Percentiles rank a stretch among this genome's conserved stretches.
Conservation (phyloP, 2,329 filamentous ascomycete genomes). For the Pestalotiopsis sp. region DNA sequence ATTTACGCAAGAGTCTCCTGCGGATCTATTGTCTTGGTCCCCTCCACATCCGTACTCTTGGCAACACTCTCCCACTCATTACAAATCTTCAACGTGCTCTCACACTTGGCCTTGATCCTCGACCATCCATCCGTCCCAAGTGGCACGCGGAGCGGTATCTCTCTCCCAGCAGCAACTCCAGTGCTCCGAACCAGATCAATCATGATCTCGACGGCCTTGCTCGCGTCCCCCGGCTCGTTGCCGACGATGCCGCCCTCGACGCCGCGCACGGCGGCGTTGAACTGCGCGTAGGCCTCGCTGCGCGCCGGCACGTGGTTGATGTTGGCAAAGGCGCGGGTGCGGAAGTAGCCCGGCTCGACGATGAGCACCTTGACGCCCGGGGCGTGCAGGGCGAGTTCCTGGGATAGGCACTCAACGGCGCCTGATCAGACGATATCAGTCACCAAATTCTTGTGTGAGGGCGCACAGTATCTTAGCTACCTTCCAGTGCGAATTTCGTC, state of each 20-base stretch:
- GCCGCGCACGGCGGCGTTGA: slow-evolving; percentile 29
- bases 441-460: too few relatives aligned
- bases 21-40: too few relatives aligned
- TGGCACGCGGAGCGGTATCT: slow-evolving; percentile 48
- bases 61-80: slow-evolving; percentile 50
- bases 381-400: slow-evolving; percentile 32
- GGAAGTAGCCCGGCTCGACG: slow-evolving; percentile 44
- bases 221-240: slow-evolving; percentile 51
- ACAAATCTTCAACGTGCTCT: slow-evolving; percentile 48
- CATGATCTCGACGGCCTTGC: slow-evolving; percentile 50
- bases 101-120: slow-evolving; percentile 50
- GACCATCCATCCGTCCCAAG: slow-evolving; percentile 56
- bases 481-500: slow-evolving; percentile 9
- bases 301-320: slow-evolving; percentile 28
- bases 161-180: slow-evolving; percentile 28
- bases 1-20: too few relatives aligned
- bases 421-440: slow-evolving; percentile 21
- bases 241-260: slow-evolving; percentile 13
- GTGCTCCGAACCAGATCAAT: slow-evolving; percentile 56
- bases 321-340: slow-evolving; percentile 40
- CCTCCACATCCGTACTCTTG: slow-evolving; percentile 42
- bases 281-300: slow-evolving; percentile 28
- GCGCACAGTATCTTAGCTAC: not conserved
- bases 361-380: slow-evolving; percentile 36
- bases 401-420: slow-evolving; percentile 30